phyloP scores from a whole-genome alignment of 1,284 basidiomycete species.

The Ustilago sp. region DNA sequence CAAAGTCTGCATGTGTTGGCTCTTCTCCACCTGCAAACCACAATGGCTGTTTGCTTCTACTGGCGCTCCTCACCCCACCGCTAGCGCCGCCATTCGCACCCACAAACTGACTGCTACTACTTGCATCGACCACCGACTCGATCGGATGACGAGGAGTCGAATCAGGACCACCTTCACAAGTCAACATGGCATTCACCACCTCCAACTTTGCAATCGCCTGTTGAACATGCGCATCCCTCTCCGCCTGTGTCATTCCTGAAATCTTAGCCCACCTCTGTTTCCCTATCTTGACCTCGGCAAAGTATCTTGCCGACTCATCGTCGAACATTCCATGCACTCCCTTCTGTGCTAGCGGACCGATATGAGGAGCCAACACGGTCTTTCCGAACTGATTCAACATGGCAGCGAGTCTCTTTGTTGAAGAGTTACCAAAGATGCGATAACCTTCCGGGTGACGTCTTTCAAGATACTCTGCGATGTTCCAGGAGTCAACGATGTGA shows the following conservation, averaged over 20 bases:
- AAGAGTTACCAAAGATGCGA: slow-evolving; percentile 42
- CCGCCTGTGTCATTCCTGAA: slow-evolving; percentile 13
- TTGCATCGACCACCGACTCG: background rate
- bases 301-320: slow-evolving; percentile 47
- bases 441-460: slow-evolving; percentile 41
- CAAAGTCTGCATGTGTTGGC: slow-evolving; percentile 60
- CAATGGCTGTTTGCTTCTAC: slow-evolving; percentile 11
- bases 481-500: slow-evolving; percentile 59
- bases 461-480: slow-evolving; percentile 56
- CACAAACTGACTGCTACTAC: background rate
- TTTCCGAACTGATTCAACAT: slow-evolving; percentile 54
- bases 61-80: slow-evolving; percentile 9
- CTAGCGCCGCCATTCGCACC: background rate
- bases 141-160: slow-evolving; percentile 13
- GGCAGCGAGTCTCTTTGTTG: slow-evolving; percentile 47
- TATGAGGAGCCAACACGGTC: slow-evolving; percentile 41
- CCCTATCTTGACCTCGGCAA: slow-evolving; percentile 56
- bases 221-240: slow-evolving; percentile 32
- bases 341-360: slow-evolving; percentile 42
- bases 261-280: slow-evolving; percentile 40
- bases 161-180: slow-evolving; percentile 29
- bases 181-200: slow-evolving; percentile 41
- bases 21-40: slow-evolving; percentile 54
- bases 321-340: slow-evolving; percentile 50
- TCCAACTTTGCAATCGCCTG: slow-evolving; percentile 42